These are phyloP conservation scores for Jaltomata sinuosa DNA, from an alignment of 257 asterid species.

Conservation along the genomic window DNA sequence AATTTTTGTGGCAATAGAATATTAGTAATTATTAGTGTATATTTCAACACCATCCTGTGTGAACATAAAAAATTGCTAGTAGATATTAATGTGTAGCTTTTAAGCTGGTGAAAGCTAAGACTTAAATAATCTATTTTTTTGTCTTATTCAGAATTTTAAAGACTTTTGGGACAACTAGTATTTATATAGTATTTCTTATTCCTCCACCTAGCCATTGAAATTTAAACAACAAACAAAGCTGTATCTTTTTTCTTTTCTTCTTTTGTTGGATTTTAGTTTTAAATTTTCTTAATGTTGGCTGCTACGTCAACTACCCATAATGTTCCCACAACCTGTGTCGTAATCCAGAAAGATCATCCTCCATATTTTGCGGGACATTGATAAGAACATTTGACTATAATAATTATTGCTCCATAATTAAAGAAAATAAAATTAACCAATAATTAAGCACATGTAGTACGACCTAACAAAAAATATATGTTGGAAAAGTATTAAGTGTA, in stretches of 20 bases:
- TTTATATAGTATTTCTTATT: neutral
- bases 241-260: neutral
- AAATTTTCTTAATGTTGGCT: neutral
- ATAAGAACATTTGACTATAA: neutral
- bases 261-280: neutral
- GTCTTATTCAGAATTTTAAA: neutral
- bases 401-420: neutral
- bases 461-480: neutral
- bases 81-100: slow-evolving; percentile 9
- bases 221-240: slow-evolving; percentile 6
- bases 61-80: slow-evolving; percentile 3
- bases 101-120: slow-evolving; percentile 9
- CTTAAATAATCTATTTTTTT: neutral
- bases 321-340: neutral
- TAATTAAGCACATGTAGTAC: slow-evolving; percentile 3
- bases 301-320: slow-evolving; percentile 11
- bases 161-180: neutral
- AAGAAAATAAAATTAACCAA: neutral
- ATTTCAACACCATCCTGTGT: slow-evolving; percentile 14
- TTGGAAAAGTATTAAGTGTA: neutral
- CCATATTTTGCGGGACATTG: slow-evolving; percentile 17
- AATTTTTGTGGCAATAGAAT: slow-evolving; percentile 12
- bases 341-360: neutral
- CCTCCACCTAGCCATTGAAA: slow-evolving; percentile 21
- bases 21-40: neutral